Percentiles rank a stretch among this genome's conserved stretches.
These are phyloP conservation scores for Ophiostoma sp. DNA, from an alignment of 2,329 filamentous ascomycete genomes.

Conservation along the genomic window DNA sequence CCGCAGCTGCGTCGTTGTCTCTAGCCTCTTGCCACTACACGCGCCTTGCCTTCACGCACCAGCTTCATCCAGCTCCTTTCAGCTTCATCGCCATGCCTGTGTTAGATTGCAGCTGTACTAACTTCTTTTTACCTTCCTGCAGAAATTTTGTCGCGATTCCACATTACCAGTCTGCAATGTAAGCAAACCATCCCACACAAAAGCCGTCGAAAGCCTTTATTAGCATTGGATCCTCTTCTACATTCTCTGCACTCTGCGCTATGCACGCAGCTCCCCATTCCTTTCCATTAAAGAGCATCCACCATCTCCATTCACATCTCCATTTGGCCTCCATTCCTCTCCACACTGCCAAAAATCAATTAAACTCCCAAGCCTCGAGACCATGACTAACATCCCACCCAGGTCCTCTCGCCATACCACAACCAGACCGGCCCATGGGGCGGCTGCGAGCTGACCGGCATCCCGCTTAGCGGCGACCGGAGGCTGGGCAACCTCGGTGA, in stretches of 20 bases:
- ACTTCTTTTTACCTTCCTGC: slow-evolving; percentile 16
- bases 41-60: background rate
- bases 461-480: slow-evolving; percentile 59
- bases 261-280: background rate
- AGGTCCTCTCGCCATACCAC: slow-evolving; percentile 61
- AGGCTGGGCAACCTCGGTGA: slow-evolving; percentile 70
- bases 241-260: background rate
- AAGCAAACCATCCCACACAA: slow-evolving; percentile 33
- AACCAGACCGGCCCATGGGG: slow-evolving; percentile 56
- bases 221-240: background rate
- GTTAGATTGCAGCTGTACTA: background rate
- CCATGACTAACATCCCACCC: slow-evolving; percentile 16
- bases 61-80: background rate
- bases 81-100: background rate
- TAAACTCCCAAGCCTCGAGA: background rate
- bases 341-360: background rate
- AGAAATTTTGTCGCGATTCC: slow-evolving; percentile 80
- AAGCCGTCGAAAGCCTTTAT: background rate
- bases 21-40: background rate
- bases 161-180: slow-evolving; percentile 82
- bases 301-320: background rate
- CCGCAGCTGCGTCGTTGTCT: background rate
- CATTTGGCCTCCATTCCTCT: slow-evolving; percentile 4
- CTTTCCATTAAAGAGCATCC: background rate
- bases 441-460: slow-evolving; percentile 71